A percentile compares a stretch with the other conserved stretches of the same genome.
phyloP scores from a whole-genome alignment of 108 stramenopile species.

The Nitzschia putrida region DNA sequence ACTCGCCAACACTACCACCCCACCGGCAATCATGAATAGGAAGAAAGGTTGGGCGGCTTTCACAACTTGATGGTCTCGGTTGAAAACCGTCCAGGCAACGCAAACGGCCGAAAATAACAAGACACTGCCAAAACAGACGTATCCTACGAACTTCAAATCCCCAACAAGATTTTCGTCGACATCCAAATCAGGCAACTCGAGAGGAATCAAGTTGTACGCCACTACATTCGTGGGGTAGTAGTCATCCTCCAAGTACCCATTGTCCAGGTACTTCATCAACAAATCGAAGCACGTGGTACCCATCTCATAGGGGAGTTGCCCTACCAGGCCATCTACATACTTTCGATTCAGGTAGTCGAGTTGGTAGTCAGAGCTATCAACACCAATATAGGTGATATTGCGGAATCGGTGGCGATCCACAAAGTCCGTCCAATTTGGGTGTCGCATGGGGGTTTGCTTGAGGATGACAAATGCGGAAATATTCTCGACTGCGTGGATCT shows the following conservation, averaged over 20 bases:
- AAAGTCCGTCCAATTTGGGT: constrained; percentile 14
- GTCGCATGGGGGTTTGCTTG: constrained; percentile 26
- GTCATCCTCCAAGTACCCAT: not conserved
- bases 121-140: constrained; percentile 9
- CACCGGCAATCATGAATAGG: constrained; percentile 34
- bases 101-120: constrained; percentile 5
- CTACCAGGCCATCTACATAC: constrained; percentile 48
- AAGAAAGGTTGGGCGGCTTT: constrained; percentile 53
- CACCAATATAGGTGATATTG: constrained; percentile 22
- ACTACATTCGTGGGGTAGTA: constrained; percentile 17
- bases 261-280: not conserved
- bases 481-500: not conserved
- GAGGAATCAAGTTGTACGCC: constrained; percentile 25
- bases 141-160: constrained; percentile 21
- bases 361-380: constrained; percentile 28
- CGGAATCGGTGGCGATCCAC: constrained; percentile 15
- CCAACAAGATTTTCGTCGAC: constrained; percentile 26
- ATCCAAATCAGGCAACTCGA: constrained; percentile 33
- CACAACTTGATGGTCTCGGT: constrained; percentile 34
- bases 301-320: constrained; percentile 47
- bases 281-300: constrained; percentile 19
- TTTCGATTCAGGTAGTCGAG: constrained; percentile 12
- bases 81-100: constrained; percentile 24
- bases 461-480: constrained; percentile 3
- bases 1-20: constrained; percentile 34